Conservation (phyloP, 2,329 filamentous ascomycete species). For the Pseudocercospora crystallina region DNA sequence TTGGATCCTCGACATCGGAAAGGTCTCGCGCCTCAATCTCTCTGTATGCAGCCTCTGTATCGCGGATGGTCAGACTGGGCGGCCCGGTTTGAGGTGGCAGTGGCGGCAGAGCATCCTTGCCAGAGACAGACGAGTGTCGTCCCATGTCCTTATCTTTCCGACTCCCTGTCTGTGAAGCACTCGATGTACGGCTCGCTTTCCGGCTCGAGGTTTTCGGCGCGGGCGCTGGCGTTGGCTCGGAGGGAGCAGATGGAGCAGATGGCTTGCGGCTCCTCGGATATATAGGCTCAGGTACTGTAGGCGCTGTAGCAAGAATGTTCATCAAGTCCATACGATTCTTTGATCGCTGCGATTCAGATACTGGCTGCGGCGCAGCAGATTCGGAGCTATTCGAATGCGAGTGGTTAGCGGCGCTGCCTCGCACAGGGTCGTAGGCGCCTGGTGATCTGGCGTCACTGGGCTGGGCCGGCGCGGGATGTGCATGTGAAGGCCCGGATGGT, state of each 20-base stretch:
- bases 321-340: constrained; percentile 94
- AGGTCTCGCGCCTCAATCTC: constrained; percentile 65
- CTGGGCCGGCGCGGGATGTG: constrained; percentile 27
- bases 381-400: constrained; percentile 29
- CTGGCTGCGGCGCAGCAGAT: constrained; percentile 36
- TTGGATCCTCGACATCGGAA: constrained; percentile 58
- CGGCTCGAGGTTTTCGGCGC: constrained; percentile 21
- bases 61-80: constrained; percentile 39
- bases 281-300: constrained; percentile 13
- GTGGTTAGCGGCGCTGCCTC: constrained; percentile 29
- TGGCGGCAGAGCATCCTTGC: constrained; percentile 10
- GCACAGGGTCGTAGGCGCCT: constrained; percentile 30
- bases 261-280: constrained; percentile 8
- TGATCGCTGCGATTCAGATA: constrained; percentile 50
- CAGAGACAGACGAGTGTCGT: no score
- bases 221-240: constrained; percentile 8
- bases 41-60: constrained; percentile 59
- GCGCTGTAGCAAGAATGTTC: constrained; percentile 76
- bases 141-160: neutral
- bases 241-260: constrained; percentile 5
- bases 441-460: constrained; percentile 40
- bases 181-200: constrained; percentile 30
- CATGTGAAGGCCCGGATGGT: constrained; percentile 25
- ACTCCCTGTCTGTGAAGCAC: constrained; percentile 24
- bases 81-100: constrained; percentile 33